Percentiles rank a stretch among this genome's conserved stretches.
phyloP scores from a whole-genome alignment of 768 basidiomycete species.

The Infundibulicybe gibba region DNA sequence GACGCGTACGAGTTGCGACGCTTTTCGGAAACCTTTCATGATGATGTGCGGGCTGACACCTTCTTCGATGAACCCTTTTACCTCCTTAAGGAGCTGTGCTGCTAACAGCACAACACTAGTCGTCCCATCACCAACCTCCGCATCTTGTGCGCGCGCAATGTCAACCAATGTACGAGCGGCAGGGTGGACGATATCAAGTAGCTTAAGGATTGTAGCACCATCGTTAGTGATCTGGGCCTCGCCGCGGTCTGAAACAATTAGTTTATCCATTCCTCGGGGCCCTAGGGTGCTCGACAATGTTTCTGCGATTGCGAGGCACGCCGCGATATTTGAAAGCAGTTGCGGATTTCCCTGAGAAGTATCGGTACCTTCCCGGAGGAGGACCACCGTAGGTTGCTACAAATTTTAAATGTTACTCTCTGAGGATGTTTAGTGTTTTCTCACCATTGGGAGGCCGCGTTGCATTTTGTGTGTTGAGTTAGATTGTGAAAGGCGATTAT shows the following conservation, averaged over 20 bases:
- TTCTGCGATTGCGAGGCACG: conserved; percentile 90
- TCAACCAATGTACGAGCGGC: conserved; percentile 98
- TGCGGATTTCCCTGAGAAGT: conserved; percentile 93
- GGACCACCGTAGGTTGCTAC: conserved; percentile 96
- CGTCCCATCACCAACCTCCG: conserved; percentile 97
- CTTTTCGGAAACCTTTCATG: conserved; percentile 93
- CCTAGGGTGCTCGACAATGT: conserved; percentile 95
- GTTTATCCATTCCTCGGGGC: conserved; percentile 97
- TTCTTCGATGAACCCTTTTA: conserved; percentile 89
- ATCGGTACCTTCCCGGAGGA: conserved; percentile 95
- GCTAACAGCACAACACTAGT: conserved; percentile 95
- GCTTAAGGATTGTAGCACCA: conserved; percentile 96
- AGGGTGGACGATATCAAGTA: conserved; percentile 97
- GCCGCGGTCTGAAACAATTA: conserved; percentile 91
- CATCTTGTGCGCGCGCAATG: conserved; percentile 97
- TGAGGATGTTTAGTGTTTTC: conserved; percentile 1
- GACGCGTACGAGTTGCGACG: conserved; percentile 72
- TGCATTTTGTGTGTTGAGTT: conserved; percentile 61
- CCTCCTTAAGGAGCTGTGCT: conserved; percentile 91
- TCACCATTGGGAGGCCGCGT: conserved; percentile 76
- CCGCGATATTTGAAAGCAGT: conserved; percentile 92
- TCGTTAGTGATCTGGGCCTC: conserved; percentile 99
- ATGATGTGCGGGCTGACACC: conserved; percentile 97
- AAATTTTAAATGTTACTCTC: conserved; percentile 11
- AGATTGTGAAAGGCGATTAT: conserved; percentile 14